Evolutionary conservation across 129 eudicot genomes (phyloP).

Genomic region (Heracleum sosnowskyi): DNA sequence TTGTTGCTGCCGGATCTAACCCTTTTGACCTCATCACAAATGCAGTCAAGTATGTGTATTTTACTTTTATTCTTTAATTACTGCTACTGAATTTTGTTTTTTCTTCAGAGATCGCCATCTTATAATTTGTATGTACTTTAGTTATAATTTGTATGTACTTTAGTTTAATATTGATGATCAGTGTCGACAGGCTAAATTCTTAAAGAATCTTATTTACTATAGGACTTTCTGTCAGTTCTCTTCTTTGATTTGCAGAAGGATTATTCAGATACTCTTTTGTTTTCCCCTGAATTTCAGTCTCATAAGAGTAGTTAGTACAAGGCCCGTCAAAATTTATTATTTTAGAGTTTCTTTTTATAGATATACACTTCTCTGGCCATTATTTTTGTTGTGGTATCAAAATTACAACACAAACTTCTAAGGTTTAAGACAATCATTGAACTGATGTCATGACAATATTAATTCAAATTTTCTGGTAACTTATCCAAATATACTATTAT

Average conservation of each 20-base stretch:
- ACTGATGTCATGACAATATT: too few relatives aligned
- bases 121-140: not conserved
- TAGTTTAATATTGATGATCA: too few relatives aligned
- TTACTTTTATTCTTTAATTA: too few relatives aligned
- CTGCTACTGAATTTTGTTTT: too few relatives aligned
- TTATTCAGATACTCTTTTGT: not conserved
- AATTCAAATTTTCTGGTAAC: not conserved
- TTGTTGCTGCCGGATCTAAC: slow-evolving; percentile 74
- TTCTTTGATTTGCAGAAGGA: not conserved
- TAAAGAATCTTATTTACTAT: not conserved
- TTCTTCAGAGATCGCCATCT: too few relatives aligned
- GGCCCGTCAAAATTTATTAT: too few relatives aligned
- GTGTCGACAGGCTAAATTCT: not conserved
- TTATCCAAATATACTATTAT: not conserved
- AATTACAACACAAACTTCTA: not conserved
- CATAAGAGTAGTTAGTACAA: slow-evolving; percentile 11
- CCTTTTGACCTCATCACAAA: too few relatives aligned
- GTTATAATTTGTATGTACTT: too few relatives aligned
- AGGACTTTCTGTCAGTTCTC: not conserved
- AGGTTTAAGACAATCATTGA: not conserved
- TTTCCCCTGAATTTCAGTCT: not conserved
- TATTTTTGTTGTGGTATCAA: not conserved
- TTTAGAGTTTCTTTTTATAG: not conserved
- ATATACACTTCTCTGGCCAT: not conserved
- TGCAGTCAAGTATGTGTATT: too few relatives aligned